Percentiles rank a stretch among this genome's conserved stretches.
phyloP scores from a whole-genome alignment of 768 basidiomycete species.

The Trametes cinnabarina region DNA sequence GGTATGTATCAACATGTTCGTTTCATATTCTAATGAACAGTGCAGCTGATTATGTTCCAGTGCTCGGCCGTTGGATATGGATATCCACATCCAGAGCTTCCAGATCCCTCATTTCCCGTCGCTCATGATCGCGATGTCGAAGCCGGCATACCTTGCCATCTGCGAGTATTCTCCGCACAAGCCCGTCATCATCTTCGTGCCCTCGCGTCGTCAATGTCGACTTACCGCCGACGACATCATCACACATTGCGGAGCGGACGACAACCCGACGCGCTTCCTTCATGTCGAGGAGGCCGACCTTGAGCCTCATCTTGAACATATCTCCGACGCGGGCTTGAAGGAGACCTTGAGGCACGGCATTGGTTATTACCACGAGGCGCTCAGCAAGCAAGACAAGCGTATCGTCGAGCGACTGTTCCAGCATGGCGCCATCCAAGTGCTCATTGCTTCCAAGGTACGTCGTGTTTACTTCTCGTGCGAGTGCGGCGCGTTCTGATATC shows the following conservation, averaged over 20 bases:
- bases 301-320: conserved; percentile 82
- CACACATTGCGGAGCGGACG: conserved; percentile 84
- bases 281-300: conserved; percentile 83
- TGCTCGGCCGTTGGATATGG: conserved; percentile 95
- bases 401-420: conserved; percentile 92
- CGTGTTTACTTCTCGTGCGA: neutral
- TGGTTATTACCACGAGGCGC: conserved; percentile 93
- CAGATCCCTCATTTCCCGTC: conserved; percentile 97
- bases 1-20: too few relatives aligned
- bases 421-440: conserved; percentile 90
- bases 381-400: conserved; percentile 87
- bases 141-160: conserved; percentile 93
- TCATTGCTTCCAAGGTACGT: conserved; percentile 88
- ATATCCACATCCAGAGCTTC: conserved; percentile 96
- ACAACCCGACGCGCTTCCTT: conserved; percentile 81
- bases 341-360: conserved; percentile 89
- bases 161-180: conserved; percentile 81
- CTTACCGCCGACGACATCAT: conserved; percentile 90
- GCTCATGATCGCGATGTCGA: conserved; percentile 98
- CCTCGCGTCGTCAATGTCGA: conserved; percentile 91
- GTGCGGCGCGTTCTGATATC: neutral
- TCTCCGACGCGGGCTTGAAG: conserved; percentile 69
- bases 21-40: neutral
- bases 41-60: conserved; percentile 36
- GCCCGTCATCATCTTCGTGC: conserved; percentile 91